Percentiles rank a stretch among this genome's conserved stretches.
These are phyloP conservation scores for Sclerotinia minor DNA, from an alignment of 2,329 filamentous ascomycete genomes.

Conservation along the genomic window DNA sequence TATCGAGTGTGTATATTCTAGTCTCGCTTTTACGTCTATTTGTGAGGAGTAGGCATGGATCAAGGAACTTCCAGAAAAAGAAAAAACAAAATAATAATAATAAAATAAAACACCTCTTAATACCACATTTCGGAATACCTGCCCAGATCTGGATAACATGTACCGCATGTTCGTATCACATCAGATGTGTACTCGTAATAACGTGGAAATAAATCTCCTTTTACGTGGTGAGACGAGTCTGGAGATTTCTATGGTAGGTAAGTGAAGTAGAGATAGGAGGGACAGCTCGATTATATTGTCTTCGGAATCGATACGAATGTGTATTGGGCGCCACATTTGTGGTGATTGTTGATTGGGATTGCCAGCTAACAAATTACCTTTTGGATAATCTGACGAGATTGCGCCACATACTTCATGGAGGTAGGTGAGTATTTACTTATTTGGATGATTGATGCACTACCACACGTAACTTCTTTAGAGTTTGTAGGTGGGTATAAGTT, in stretches of 20 bases:
- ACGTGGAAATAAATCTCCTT: conserved; percentile 13
- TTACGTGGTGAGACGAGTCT: conserved; percentile 17
- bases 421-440: too few relatives aligned
- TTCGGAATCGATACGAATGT: not conserved
- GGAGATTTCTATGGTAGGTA: too few relatives aligned
- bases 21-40: not conserved
- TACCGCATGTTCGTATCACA: not conserved
- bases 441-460: too few relatives aligned
- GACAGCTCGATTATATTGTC: too few relatives aligned
- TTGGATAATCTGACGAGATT: conserved; percentile 7
- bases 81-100: too few relatives aligned
- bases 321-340: not conserved
- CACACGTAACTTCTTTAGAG: too few relatives aligned
- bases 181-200: conserved; percentile 18
- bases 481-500: too few relatives aligned
- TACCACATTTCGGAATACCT: too few relatives aligned
- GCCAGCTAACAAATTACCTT: not conserved
- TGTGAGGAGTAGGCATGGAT: conserved; percentile 6
- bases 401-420: conserved; percentile 17
- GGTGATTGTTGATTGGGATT: not conserved
- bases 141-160: not conserved
- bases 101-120: too few relatives aligned
- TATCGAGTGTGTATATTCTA: not conserved
- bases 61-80: conserved; percentile 6
- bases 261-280: too few relatives aligned